These are phyloP conservation scores for Dendrobium officinale DNA, from an alignment of 106 monocot species.

Conservation along the genomic window DNA sequence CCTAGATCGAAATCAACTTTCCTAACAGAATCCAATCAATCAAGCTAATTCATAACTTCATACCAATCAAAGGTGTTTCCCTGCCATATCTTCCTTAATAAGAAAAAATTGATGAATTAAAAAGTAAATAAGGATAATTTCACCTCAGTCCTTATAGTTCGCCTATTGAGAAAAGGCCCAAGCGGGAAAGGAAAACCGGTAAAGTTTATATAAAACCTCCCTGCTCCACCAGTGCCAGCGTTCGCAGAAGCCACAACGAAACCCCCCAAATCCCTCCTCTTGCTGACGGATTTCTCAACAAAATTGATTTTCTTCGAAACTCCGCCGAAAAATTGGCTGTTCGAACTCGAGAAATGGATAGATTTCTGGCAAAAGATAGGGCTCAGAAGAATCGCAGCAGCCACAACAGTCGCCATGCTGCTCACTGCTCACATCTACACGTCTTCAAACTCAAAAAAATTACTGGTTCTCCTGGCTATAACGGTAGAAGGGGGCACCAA, in stretches of 20 bases:
- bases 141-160: slow-evolving; percentile 83
- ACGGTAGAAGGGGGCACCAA: background rate
- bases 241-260: slow-evolving; percentile 37
- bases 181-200: slow-evolving; percentile 97
- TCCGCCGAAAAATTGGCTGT: slow-evolving; percentile 18
- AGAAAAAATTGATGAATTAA: background rate
- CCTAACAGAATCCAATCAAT: too few species aligned
- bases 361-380: slow-evolving; percentile 20
- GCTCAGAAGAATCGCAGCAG: slow-evolving; percentile 26
- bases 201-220: slow-evolving; percentile 89
- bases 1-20: too few species aligned
- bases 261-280: slow-evolving; percentile 15
- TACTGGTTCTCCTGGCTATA: background rate
- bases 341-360: slow-evolving; percentile 4
- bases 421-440: background rate
- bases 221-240: slow-evolving; percentile 19
- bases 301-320: slow-evolving; percentile 12
- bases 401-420: slow-evolving; percentile 32
- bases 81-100: background rate
- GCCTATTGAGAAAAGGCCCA: slow-evolving; percentile 85
- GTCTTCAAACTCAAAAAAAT: background rate
- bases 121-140: background rate
- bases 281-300: slow-evolving; percentile 4
- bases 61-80: too few species aligned
- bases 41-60: too few species aligned